Percentiles rank a stretch among this genome's conserved stretches.
phyloP scores from a whole-genome alignment of 495 filamentous ascomycete genomes.

The Penicillium crystallinum region DNA sequence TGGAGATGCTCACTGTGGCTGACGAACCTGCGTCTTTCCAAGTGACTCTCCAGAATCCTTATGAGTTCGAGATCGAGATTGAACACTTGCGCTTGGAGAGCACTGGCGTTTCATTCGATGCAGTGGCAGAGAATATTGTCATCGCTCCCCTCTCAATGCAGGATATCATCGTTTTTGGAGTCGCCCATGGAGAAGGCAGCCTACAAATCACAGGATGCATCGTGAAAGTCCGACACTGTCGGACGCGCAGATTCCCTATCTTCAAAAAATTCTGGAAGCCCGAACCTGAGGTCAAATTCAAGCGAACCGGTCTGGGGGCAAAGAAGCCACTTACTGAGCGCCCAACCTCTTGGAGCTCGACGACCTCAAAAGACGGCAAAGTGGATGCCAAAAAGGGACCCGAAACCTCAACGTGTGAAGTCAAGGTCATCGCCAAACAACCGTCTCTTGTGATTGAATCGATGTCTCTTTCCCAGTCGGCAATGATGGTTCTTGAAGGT shows the following conservation, averaged over 20 bases:
- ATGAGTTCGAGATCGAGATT: conserved; percentile 85
- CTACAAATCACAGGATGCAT: conserved; percentile 73
- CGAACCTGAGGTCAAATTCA: conserved; percentile 65
- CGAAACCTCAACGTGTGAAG: conserved; percentile 31
- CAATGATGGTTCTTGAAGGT: conserved; percentile 87
- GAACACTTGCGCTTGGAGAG: conserved; percentile 73
- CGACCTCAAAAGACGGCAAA: conserved; percentile 40
- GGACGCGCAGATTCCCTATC: conserved; percentile 76
- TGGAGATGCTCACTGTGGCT: conserved; percentile 66
- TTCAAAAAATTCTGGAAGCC: conserved; percentile 72
- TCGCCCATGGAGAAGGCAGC: conserved; percentile 58
- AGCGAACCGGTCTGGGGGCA: conserved; percentile 61
- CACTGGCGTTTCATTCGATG: conserved; percentile 65
- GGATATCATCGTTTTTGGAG: conserved; percentile 64
- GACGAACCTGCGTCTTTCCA: conserved; percentile 70
- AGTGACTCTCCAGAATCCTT: conserved; percentile 86
- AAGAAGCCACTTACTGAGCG: conserved; percentile 50
- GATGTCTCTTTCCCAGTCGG: conserved; percentile 74
- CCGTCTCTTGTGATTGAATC: conserved; percentile 71
- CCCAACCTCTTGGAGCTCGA: conserved; percentile 52
- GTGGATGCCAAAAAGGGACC: conserved; percentile 32
- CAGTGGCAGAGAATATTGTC: conserved; percentile 55
- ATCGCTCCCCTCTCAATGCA: conserved; percentile 79
- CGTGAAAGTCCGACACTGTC: conserved; percentile 75
- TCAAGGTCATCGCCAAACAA: conserved; percentile 72